A percentile compares a stretch with the other conserved stretches of the same genome.
Conservation (phyloP, 441 rosid species). For the Eutrema salsugineum region DNA sequence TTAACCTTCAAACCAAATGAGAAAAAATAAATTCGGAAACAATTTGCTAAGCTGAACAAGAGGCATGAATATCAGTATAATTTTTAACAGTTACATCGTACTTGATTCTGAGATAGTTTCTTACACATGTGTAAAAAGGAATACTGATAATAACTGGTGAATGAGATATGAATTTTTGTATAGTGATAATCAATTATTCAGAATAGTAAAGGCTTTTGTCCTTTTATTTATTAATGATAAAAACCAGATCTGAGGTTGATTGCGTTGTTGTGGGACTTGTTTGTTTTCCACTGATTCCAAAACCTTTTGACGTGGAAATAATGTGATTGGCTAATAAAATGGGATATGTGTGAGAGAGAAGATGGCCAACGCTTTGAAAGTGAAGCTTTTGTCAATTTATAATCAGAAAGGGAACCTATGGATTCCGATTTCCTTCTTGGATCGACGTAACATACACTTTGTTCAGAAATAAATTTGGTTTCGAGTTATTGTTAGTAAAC, state of each 20-base stretch:
- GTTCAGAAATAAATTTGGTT: too few relatives aligned
- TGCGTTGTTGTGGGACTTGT: constrained; percentile 27
- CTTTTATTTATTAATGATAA: constrained; percentile 15
- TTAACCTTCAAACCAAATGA: background rate
- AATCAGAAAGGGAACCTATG: constrained; percentile 17
- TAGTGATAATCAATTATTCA: constrained; percentile 20
- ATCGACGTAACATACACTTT: background rate
- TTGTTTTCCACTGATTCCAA: constrained; percentile 30
- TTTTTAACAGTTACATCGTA: constrained; percentile 8
- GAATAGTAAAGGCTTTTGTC: background rate
- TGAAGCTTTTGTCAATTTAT: constrained; percentile 29
- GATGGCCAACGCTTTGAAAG: constrained; percentile 29
- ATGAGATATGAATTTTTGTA: background rate
- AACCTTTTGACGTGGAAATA: constrained; percentile 13
- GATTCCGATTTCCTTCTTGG: constrained; percentile 17
- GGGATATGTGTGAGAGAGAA: constrained; percentile 9
- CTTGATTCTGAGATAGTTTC: constrained; percentile 16
- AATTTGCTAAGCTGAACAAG: background rate
- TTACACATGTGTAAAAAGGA: constrained; percentile 19
- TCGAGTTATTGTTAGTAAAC: too few relatives aligned
- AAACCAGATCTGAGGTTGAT: constrained; percentile 23
- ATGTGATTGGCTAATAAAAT: constrained; percentile 21
- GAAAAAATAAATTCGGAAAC: background rate
- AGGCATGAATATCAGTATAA: background rate
- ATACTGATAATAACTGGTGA: constrained; percentile 15